Evolutionary conservation across 345 rosid species (phyloP).

Genomic region (Citrus sp.): DNA sequence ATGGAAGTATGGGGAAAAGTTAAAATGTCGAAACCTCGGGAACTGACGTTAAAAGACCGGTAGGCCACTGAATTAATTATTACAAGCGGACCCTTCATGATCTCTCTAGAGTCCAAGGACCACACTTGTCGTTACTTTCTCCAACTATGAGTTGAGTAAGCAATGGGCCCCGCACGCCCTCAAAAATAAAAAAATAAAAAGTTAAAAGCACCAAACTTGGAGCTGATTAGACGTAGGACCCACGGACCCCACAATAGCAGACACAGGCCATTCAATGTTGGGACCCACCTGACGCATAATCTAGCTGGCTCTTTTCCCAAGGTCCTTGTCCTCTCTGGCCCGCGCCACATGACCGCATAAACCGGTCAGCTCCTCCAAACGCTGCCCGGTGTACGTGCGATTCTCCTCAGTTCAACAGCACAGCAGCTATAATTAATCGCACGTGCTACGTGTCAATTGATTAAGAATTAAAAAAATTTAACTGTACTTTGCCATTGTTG

Average conservation of each 20-base stretch:
- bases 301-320: constrained; percentile 31
- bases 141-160: constrained; percentile 10
- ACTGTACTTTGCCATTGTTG: background rate
- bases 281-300: constrained; percentile 22
- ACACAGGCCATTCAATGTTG: background rate
- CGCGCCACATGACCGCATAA: constrained; percentile 36
- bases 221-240: constrained; percentile 54
- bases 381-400: constrained; percentile 26
- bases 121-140: constrained; percentile 9
- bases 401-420: constrained; percentile 3
- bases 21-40: background rate
- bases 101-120: constrained; percentile 14
- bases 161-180: background rate
- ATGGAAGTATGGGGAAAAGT: background rate
- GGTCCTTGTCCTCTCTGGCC: constrained; percentile 44
- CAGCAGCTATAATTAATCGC: constrained; percentile 6
- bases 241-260: constrained; percentile 6
- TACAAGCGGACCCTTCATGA: background rate
- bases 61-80: background rate
- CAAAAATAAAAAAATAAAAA: background rate
- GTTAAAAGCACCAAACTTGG: constrained; percentile 17
- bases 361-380: constrained; percentile 9
- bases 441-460: constrained; percentile 22
- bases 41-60: background rate
- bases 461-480: background rate